phyloP scores from a whole-genome alignment of 2,329 filamentous ascomycete genomes.

The Chaetomium globosum region DNA sequence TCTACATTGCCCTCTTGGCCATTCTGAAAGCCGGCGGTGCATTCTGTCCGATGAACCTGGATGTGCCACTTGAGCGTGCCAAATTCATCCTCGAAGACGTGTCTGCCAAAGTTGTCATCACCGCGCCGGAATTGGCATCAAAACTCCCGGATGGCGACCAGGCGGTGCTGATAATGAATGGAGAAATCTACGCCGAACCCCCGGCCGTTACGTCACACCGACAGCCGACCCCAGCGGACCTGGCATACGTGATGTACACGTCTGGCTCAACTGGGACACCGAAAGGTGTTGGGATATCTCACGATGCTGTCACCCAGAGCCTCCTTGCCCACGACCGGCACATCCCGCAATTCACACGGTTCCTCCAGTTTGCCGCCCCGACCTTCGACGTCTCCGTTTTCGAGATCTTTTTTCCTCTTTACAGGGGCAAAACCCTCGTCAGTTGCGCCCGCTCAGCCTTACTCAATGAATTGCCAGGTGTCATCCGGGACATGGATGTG shows the following conservation, averaged over 20 bases:
- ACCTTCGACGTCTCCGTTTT: conserved; percentile 96
- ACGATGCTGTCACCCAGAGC: conserved; percentile 77
- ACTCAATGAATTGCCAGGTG: conserved; percentile 71
- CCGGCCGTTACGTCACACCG: conserved; percentile 7
- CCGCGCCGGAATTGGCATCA: conserved; percentile 53
- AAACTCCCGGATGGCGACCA: conserved; percentile 43
- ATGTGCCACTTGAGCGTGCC: conserved; percentile 75
- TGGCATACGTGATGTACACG: conserved; percentile 93
- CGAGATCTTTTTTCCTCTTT: conserved; percentile 88
- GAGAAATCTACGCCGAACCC: conserved; percentile 19
- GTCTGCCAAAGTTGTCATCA: conserved; percentile 68
- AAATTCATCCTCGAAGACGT: conserved; percentile 82
- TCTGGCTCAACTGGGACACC: conserved; percentile 87
- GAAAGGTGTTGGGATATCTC: conserved; percentile 83
- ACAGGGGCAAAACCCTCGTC: conserved; percentile 72
- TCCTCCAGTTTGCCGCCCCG: conserved; percentile 88
- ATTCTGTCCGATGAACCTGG: conserved; percentile 81
- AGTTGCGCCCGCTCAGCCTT: conserved; percentile 69
- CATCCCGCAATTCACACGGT: conserved; percentile 74
- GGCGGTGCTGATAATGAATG: conserved; percentile 43
- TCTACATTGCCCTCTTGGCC: conserved; percentile 78
- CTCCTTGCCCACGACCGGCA: conserved; percentile 78
- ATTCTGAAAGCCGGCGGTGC: conserved; percentile 80
- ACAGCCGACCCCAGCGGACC: conserved; percentile 42
- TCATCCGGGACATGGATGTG: conserved; percentile 66